These are phyloP conservation scores for Paramicrosporidium saccamoebae DNA, from an alignment of 371 early-diverging fungal species.

Conservation along the genomic window DNA sequence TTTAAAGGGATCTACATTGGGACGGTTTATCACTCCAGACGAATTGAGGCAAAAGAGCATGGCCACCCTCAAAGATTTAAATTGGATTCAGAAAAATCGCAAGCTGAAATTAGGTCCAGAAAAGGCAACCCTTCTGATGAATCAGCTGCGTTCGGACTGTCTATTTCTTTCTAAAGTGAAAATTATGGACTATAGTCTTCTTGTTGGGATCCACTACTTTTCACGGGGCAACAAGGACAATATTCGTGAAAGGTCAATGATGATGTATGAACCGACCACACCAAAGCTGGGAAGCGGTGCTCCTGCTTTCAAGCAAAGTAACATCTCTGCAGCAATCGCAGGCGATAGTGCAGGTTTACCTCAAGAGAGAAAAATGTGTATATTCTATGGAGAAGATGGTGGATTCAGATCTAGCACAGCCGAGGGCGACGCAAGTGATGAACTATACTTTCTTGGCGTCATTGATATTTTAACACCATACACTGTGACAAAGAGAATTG, in stretches of 20 bases:
- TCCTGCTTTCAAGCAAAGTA: too few relatives aligned
- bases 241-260: slow-evolving; percentile 46
- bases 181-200: slow-evolving; percentile 88
- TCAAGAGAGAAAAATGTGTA: too few relatives aligned
- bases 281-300: too few relatives aligned
- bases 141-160: slow-evolving; percentile 51
- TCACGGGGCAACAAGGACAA: slow-evolving; percentile 43
- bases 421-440: slow-evolving; percentile 14
- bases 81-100: slow-evolving; percentile 38
- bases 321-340: too few relatives aligned
- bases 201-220: slow-evolving; percentile 61
- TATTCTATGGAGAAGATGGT: slow-evolving; percentile 63
- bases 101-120: slow-evolving; percentile 46
- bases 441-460: slow-evolving; percentile 63
- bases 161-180: slow-evolving; percentile 26
- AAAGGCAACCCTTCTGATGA: slow-evolving; percentile 28
- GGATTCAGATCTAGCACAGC: slow-evolving; percentile 47
- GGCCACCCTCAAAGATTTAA: slow-evolving; percentile 70
- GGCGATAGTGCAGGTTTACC: too few relatives aligned
- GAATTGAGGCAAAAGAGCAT: slow-evolving; percentile 33
- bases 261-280: slow-evolving; percentile 17
- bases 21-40: slow-evolving; percentile 33
- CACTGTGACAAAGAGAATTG: slow-evolving; percentile 37
- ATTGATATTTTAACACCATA: slow-evolving; percentile 87
- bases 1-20: slow-evolving; percentile 70